phyloP scores from a whole-genome alignment of 129 eudicot species.

The Tagetes patula region DNA sequence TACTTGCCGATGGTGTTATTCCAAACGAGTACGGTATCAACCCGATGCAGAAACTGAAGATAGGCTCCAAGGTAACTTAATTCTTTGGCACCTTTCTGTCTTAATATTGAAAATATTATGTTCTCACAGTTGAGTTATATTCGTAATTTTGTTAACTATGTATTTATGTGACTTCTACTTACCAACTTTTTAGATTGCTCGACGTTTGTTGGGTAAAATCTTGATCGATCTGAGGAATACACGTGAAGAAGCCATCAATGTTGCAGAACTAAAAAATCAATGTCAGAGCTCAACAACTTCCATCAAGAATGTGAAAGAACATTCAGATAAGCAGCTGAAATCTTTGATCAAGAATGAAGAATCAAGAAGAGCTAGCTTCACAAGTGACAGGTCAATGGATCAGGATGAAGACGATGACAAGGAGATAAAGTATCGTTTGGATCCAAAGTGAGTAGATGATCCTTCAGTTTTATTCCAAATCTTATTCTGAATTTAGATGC shows the following conservation, averaged over 20 bases:
- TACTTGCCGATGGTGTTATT: slow-evolving; percentile 98
- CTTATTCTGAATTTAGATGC: slow-evolving; percentile 5
- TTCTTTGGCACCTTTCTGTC: not conserved
- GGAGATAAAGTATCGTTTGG: slow-evolving; percentile 92
- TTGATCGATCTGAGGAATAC: slow-evolving; percentile 93
- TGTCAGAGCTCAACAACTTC: slow-evolving; percentile 45
- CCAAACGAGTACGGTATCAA: slow-evolving; percentile 98
- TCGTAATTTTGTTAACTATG: not conserved
- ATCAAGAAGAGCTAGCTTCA: slow-evolving; percentile 60
- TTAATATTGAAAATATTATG: not conserved
- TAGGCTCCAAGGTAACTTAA: slow-evolving; percentile 86
- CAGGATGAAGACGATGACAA: slow-evolving; percentile 94
- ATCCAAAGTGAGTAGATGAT: slow-evolving; percentile 67
- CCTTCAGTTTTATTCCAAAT: slow-evolving; percentile 15
- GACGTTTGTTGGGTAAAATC: slow-evolving; percentile 91
- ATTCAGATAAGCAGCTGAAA: slow-evolving; percentile 48
- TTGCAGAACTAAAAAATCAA: slow-evolving; percentile 79
- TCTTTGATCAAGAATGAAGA: slow-evolving; percentile 51
- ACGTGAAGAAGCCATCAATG: slow-evolving; percentile 91
- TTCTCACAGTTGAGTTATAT: not conserved
- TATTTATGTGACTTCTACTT: not conserved
- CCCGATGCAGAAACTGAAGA: slow-evolving; percentile 86
- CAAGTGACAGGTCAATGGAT: slow-evolving; percentile 77
- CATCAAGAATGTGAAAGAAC: slow-evolving; percentile 50
- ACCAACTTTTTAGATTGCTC: slow-evolving; percentile 66